phyloP scores from a whole-genome alignment of 2,329 filamentous ascomycete species.

The Scedosporium boydii region DNA sequence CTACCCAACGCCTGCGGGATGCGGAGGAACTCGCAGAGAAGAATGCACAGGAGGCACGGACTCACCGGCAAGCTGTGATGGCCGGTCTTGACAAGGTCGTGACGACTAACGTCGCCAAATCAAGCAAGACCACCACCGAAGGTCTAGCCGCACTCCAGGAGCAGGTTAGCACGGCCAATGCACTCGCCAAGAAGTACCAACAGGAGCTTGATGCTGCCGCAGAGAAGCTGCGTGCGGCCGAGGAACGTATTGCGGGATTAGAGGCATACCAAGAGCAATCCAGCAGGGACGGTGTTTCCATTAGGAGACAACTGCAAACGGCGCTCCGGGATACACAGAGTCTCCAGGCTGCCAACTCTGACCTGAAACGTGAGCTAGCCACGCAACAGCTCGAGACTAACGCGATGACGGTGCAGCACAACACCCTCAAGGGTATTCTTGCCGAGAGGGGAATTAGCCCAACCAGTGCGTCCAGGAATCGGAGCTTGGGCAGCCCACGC shows the following conservation, averaged over 20 bases:
- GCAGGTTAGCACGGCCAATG: conserved; percentile 70
- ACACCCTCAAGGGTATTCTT: conserved; percentile 85
- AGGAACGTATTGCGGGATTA: conserved; percentile 91
- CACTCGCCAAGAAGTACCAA: conserved; percentile 79
- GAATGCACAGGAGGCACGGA: conserved; percentile 76
- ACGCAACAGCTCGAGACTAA: conserved; percentile 90
- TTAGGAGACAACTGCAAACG: conserved; percentile 81
- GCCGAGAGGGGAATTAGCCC: conserved; percentile 80
- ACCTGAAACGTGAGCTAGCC: conserved; percentile 73
- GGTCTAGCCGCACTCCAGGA: conserved; percentile 66
- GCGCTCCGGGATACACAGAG: conserved; percentile 74
- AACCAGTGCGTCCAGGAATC: conserved; percentile 49
- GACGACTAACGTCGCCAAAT: conserved; percentile 38
- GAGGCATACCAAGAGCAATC: conserved; percentile 97
- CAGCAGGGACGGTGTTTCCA: conserved; percentile 81
- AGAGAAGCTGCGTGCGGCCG: conserved; percentile 82
- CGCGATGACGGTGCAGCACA: conserved; percentile 83
- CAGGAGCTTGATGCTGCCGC: conserved; percentile 77
- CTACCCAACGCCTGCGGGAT: conserved; percentile 67
- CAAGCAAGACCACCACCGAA: conserved; percentile 46
- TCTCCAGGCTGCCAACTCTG: conserved; percentile 70
- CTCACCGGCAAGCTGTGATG: conserved; percentile 75
- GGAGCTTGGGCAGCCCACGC: conserved; percentile 62
- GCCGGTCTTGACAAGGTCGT: conserved; percentile 70
- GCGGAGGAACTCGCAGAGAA: conserved; percentile 82